phyloP scores from a whole-genome alignment of 768 basidiomycete genomes.

The Psilocybe azurescens region DNA sequence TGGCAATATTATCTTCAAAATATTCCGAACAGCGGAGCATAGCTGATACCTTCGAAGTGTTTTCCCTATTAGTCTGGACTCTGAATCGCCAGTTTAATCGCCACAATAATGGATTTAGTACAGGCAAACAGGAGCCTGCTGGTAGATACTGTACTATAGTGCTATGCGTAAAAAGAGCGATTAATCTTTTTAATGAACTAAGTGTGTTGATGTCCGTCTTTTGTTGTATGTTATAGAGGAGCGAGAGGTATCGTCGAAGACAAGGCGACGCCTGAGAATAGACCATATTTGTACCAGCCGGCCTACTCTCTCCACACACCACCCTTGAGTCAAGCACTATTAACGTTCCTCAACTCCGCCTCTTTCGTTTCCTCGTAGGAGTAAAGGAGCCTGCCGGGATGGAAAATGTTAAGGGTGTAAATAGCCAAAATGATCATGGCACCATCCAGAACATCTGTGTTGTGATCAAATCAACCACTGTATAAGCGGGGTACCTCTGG shows the following conservation, averaged over 20 bases:
- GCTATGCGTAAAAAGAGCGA: not conserved
- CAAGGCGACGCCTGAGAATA: not conserved
- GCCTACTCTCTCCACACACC: not conserved
- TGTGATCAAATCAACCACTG: not conserved
- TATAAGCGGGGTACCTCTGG: not conserved
- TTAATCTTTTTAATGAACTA: not conserved
- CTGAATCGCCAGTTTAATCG: not conserved
- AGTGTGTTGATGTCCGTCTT: not conserved
- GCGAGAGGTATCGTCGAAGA: not conserved
- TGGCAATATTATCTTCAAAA: too few species aligned
- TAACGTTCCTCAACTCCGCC: not conserved
- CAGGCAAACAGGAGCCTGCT: not conserved
- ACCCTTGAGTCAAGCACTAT: not conserved
- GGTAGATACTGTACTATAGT: not conserved
- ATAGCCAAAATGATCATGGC: constrained; percentile 38
- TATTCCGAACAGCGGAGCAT: too few species aligned
- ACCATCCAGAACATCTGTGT: constrained; percentile 24
- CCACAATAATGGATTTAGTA: not conserved
- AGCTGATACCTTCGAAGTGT: too few species aligned
- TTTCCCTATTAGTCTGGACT: too few species aligned
- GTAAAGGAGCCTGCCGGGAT: constrained; percentile 26
- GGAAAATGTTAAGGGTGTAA: constrained; percentile 33
- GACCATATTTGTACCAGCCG: not conserved
- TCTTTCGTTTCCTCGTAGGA: not conserved
- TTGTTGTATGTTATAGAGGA: not conserved